A percentile compares a stretch with the other conserved stretches of the same genome.
Conservation (phyloP, 306 rosid species). For the Ochetophila trinervis region DNA sequence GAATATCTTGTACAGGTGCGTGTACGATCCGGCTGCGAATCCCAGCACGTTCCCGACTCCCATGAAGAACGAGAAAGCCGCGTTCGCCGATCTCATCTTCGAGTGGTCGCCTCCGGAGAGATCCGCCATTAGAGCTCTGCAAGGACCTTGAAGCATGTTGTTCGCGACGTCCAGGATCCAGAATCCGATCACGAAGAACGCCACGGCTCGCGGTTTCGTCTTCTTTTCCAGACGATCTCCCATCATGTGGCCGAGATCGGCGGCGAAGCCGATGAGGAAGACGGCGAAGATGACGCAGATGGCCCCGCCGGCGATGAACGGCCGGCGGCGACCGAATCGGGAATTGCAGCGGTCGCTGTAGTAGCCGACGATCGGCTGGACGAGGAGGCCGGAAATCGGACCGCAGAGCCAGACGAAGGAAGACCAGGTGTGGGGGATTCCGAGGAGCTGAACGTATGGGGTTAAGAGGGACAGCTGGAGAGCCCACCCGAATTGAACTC, state of each 20-base stretch:
- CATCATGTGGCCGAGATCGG: slow-evolving; percentile 60
- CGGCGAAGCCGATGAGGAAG: slow-evolving; percentile 79
- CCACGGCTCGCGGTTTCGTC: slow-evolving; percentile 53
- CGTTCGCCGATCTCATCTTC: slow-evolving; percentile 48
- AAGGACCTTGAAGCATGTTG: slow-evolving; percentile 74
- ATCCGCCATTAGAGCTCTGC: slow-evolving; percentile 71
- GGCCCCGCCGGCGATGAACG: slow-evolving; percentile 62
- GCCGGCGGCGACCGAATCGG: slow-evolving; percentile 88
- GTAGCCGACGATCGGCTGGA: slow-evolving; percentile 82
- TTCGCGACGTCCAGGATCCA: slow-evolving; percentile 86
- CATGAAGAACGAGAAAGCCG: slow-evolving; percentile 72
- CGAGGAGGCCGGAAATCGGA: slow-evolving; percentile 76
- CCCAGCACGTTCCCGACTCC: slow-evolving; percentile 80
- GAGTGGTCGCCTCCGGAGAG: slow-evolving; percentile 44
- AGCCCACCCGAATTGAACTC: slow-evolving; percentile 91
- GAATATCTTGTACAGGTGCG: slow-evolving; percentile 36
- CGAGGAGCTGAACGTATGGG: slow-evolving; percentile 76
- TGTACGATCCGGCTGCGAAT: slow-evolving; percentile 64
- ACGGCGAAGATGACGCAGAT: slow-evolving; percentile 54
- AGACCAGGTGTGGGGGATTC: slow-evolving; percentile 67
- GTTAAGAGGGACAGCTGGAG: slow-evolving; percentile 72
- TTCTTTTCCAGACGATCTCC: slow-evolving; percentile 34
- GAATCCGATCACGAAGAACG: slow-evolving; percentile 60
- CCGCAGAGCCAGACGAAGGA: slow-evolving; percentile 92
- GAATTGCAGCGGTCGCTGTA: slow-evolving; percentile 79